These are phyloP conservation scores for Cystobasidium ongulense DNA, from an alignment of 768 basidiomycete species.

Conservation along the genomic window DNA sequence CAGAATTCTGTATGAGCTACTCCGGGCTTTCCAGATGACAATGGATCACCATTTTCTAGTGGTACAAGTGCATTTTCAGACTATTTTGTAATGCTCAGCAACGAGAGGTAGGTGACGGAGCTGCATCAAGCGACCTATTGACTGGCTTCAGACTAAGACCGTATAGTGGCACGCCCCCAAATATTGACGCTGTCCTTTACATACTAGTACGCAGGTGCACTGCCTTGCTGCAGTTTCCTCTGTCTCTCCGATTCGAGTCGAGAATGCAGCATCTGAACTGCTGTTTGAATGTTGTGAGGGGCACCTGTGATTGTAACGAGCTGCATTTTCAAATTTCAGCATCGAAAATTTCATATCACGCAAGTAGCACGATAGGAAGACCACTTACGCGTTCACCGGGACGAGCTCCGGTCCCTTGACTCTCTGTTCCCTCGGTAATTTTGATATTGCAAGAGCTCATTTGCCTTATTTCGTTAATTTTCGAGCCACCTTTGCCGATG, in stretches of 20 bases:
- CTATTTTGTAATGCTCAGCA: not conserved
- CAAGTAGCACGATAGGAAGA: not conserved
- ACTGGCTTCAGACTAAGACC: too few species aligned
- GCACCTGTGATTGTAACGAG: conserved; percentile 96
- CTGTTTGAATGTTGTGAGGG: conserved; percentile 89
- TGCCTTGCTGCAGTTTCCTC: not conserved
- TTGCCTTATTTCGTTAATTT: conserved; percentile 96
- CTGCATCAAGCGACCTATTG: too few species aligned
- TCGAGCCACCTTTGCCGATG: conserved; percentile 95
- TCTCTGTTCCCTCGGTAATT: conserved; percentile 92
- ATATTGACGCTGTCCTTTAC: too few species aligned
- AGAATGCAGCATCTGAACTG: conserved; percentile 64
- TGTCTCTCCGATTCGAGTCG: conserved; percentile 35
- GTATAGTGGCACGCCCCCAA: too few species aligned
- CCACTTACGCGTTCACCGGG: conserved; percentile 24
- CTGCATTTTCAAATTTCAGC: conserved; percentile 43
- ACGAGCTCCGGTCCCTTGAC: conserved; percentile 39
- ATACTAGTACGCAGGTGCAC: not conserved
- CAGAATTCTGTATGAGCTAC: too few species aligned
- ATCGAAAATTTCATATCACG: not conserved
- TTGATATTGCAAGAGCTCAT: conserved; percentile 94
- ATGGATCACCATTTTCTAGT: not conserved
- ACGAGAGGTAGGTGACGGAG: not conserved
- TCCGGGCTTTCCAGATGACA: too few species aligned
- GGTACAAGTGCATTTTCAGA: not conserved